phyloP scores from a whole-genome alignment of 2,329 filamentous ascomycete species.

The Ophiostoma ulmi region DNA sequence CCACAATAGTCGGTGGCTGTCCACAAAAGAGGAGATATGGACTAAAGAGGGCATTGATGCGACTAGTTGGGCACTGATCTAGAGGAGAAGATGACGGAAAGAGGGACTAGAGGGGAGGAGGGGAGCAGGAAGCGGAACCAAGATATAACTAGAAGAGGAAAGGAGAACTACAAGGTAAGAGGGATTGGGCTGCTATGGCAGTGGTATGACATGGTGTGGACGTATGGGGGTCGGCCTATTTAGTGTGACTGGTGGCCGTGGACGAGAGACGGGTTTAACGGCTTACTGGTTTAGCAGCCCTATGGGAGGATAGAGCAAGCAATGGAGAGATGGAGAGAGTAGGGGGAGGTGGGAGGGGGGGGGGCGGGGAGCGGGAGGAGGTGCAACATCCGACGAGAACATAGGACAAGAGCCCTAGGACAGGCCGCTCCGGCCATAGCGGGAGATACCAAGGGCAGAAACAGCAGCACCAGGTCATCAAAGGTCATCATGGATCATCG shows the following conservation, averaged over 20 bases:
- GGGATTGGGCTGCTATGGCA: background rate
- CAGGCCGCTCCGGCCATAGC: conserved; percentile 3
- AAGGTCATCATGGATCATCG: background rate
- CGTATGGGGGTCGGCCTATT: background rate
- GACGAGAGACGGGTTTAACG: background rate
- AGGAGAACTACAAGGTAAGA: background rate
- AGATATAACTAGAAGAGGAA: background rate
- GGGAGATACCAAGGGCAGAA: background rate
- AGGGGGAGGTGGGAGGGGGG: background rate
- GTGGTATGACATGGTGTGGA: conserved; percentile 8
- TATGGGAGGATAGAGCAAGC: background rate
- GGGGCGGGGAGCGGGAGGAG: background rate
- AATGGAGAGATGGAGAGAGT: background rate
- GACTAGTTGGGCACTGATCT: background rate
- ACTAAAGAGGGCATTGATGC: background rate
- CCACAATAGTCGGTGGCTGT: conserved; percentile 3
- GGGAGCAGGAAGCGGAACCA: background rate
- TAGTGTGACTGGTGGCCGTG: background rate
- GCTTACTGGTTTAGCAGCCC: background rate
- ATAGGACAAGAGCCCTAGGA: background rate
- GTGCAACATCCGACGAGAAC: background rate
- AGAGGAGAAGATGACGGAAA: background rate
- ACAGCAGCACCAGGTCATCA: background rate
- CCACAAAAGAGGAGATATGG: background rate
- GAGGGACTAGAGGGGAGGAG: background rate